phyloP scores from a whole-genome alignment of 1,284 basidiomycete genomes.

The Ceratobasidium sp. region DNA sequence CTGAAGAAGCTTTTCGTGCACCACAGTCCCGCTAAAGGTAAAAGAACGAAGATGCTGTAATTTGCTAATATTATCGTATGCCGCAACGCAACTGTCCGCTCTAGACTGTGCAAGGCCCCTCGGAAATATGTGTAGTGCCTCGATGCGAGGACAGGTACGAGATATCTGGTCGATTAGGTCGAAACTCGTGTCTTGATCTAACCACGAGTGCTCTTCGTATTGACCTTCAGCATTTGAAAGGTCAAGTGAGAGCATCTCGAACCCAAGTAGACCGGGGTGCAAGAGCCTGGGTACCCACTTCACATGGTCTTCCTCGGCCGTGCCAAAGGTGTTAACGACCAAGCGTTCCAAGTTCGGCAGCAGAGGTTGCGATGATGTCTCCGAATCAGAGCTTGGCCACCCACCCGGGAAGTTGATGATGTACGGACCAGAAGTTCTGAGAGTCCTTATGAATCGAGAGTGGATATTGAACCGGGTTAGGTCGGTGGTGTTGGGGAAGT shows the following conservation, averaged over 20 bases:
- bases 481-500: background rate
- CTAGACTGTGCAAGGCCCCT: background rate
- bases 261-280: background rate
- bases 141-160: background rate
- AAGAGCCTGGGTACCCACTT: background rate
- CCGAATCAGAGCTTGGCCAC: background rate
- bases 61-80: background rate
- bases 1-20: background rate
- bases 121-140: background rate
- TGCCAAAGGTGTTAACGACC: background rate
- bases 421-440: background rate
- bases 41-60: background rate
- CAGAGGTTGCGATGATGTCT: background rate
- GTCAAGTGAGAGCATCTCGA: background rate
- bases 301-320: background rate
- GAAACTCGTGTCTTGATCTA: background rate
- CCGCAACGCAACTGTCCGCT: too few relatives aligned
- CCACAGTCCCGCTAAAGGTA: background rate
- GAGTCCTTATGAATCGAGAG: background rate
- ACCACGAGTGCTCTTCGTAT: background rate
- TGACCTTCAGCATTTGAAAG: too few relatives aligned
- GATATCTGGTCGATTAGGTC: background rate
- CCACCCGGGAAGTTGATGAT: background rate
- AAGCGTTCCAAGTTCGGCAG: background rate
- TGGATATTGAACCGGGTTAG: background rate